phyloP scores from a whole-genome alignment of 2,329 filamentous ascomycete species.

The Talaromyces sp. region DNA sequence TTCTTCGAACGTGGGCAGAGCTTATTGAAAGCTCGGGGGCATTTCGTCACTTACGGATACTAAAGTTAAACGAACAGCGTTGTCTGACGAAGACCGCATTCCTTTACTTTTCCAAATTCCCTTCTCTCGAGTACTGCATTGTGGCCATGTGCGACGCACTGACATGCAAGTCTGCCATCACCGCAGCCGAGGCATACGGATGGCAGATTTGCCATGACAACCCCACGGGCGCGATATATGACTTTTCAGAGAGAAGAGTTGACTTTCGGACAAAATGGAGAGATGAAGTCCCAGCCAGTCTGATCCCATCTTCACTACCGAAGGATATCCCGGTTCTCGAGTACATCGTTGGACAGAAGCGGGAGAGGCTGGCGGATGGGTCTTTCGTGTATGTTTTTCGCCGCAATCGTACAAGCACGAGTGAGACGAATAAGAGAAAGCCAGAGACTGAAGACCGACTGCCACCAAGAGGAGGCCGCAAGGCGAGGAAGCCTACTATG shows the following conservation, averaged over 20 bases:
- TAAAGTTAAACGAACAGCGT: slow-evolving; percentile 29
- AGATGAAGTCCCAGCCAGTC: neutral
- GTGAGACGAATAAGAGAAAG: slow-evolving; percentile 7
- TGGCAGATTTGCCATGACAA: neutral
- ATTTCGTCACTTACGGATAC: slow-evolving; percentile 32
- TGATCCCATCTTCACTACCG: neutral
- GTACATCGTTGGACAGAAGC: slow-evolving; percentile 18
- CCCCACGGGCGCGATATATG: neutral
- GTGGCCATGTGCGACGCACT: slow-evolving; percentile 26
- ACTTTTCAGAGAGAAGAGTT: neutral
- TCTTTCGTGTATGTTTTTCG: neutral
- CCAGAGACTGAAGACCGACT: neutral
- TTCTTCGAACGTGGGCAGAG: slow-evolving; percentile 38
- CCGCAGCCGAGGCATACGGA: neutral
- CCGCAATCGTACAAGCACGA: slow-evolving; percentile 10
- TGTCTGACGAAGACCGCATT: slow-evolving; percentile 26
- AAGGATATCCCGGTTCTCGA: slow-evolving; percentile 18
- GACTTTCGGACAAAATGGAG: neutral
- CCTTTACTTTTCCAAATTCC: slow-evolving; percentile 28
- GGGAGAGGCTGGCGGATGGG: slow-evolving; percentile 1
- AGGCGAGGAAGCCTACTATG: slow-evolving; percentile 17
- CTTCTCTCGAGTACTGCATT: slow-evolving; percentile 30
- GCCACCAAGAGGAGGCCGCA: neutral
- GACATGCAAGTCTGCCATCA: slow-evolving; percentile 15
- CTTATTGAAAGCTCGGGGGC: slow-evolving; percentile 22